Percentiles rank a stretch among this genome's conserved stretches.
Conservation (phyloP, 2,329 filamentous ascomycete species). For the Colletotrichum costaricense region DNA sequence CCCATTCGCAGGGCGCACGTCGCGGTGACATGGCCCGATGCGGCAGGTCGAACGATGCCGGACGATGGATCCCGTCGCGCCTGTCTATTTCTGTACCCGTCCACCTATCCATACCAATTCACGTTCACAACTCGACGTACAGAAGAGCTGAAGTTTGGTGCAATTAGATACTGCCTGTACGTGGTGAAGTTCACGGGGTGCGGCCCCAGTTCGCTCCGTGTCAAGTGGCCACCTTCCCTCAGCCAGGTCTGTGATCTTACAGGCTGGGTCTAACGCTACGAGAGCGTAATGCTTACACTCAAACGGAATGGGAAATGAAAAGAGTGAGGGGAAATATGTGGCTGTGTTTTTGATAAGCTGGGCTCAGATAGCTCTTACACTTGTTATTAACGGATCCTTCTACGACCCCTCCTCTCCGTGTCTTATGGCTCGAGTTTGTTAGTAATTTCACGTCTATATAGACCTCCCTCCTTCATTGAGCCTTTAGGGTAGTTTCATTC, state of each 20-base stretch:
- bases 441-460: too few species aligned
- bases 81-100: not conserved
- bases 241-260: too few species aligned
- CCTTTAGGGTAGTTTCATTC: too few species aligned
- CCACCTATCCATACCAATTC: not conserved
- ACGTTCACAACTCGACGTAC: not conserved
- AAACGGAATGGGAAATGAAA: not conserved
- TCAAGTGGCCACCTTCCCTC: too few species aligned
- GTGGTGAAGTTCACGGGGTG: too few species aligned
- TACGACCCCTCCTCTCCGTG: not conserved
- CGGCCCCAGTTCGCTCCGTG: too few species aligned
- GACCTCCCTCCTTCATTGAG: too few species aligned
- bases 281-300: not conserved
- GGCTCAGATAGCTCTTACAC: not conserved
- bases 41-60: not conserved
- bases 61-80: not conserved
- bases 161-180: too few species aligned
- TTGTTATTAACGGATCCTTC: not conserved
- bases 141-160: not conserved
- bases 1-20: not conserved
- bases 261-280: not conserved
- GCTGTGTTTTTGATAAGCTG: not conserved
- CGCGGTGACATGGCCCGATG: not conserved
- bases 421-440: too few species aligned
- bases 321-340: not conserved